Evolutionary conservation across 257 asterid species (phyloP).

Genomic region (Petunia secreta): DNA sequence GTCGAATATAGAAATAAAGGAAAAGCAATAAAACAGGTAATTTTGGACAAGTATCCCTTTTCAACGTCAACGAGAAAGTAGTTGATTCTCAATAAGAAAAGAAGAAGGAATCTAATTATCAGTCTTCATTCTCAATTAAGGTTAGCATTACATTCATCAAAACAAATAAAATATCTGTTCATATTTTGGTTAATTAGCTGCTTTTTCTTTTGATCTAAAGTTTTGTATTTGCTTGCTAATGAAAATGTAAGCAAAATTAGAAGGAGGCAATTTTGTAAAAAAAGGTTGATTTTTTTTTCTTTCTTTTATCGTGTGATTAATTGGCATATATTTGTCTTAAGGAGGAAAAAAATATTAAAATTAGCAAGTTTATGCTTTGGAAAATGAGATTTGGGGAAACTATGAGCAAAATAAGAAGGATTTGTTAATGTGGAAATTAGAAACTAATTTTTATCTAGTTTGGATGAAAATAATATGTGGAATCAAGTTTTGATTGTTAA

Average conservation of each 20-base stretch:
- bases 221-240: conserved; percentile 29
- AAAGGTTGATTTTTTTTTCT: conserved; percentile 16
- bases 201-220: conserved; percentile 24
- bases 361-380: background rate
- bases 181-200: conserved; percentile 17
- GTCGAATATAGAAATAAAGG: conserved; percentile 21
- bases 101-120: conserved; percentile 36
- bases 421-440: background rate
- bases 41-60: conserved; percentile 22
- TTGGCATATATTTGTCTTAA: conserved; percentile 19
- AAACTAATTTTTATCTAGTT: background rate
- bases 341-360: background rate
- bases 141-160: conserved; percentile 36
- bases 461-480: background rate
- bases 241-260: conserved; percentile 27
- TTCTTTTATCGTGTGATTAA: conserved; percentile 1
- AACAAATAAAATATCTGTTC: background rate
- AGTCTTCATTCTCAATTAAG: conserved; percentile 39
- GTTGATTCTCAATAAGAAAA: conserved; percentile 8
- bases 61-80: conserved; percentile 35
- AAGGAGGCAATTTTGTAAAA: background rate
- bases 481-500: conserved; percentile 14
- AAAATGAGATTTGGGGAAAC: conserved; percentile 22
- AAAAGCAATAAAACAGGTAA: conserved; percentile 25
- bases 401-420: background rate